phyloP scores from a whole-genome alignment of 2,329 filamentous ascomycete genomes.

The Hypoxylon sp. region DNA sequence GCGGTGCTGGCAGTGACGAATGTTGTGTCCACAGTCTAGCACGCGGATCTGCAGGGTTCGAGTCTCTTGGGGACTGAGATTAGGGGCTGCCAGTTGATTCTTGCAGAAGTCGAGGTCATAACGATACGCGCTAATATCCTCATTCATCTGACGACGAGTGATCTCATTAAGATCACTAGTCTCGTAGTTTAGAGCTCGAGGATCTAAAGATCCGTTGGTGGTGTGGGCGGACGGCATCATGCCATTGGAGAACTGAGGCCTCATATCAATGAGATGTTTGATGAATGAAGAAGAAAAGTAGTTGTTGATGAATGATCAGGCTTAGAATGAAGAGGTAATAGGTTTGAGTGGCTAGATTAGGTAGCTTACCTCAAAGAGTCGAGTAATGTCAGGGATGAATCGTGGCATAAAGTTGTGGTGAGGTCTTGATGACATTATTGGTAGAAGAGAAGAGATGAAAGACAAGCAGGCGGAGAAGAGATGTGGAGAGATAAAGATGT shows the following conservation, averaged over 20 bases:
- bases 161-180: conserved; percentile 52
- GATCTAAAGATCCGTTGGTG: conserved; percentile 33
- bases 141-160: conserved; percentile 57
- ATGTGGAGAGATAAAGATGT: neutral
- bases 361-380: conserved; percentile 32
- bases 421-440: conserved; percentile 24
- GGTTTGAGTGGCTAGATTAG: neutral
- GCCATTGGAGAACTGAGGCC: conserved; percentile 12
- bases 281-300: neutral
- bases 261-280: neutral
- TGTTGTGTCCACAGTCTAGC: conserved; percentile 62
- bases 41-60: conserved; percentile 60
- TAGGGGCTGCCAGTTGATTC: conserved; percentile 53
- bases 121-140: conserved; percentile 61
- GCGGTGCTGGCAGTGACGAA: conserved; percentile 60
- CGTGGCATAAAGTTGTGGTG: conserved; percentile 13
- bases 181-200: conserved; percentile 49
- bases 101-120: conserved; percentile 61
- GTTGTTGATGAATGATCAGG: neutral
- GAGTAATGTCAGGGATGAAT: conserved; percentile 31
- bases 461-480: conserved; percentile 2
- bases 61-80: conserved; percentile 59
- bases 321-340: neutral
- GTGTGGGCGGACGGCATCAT: conserved; percentile 7
- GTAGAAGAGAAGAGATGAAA: neutral